phyloP scores from a whole-genome alignment of 2,329 filamentous ascomycete species.

The Niveomyces coronatus region DNA sequence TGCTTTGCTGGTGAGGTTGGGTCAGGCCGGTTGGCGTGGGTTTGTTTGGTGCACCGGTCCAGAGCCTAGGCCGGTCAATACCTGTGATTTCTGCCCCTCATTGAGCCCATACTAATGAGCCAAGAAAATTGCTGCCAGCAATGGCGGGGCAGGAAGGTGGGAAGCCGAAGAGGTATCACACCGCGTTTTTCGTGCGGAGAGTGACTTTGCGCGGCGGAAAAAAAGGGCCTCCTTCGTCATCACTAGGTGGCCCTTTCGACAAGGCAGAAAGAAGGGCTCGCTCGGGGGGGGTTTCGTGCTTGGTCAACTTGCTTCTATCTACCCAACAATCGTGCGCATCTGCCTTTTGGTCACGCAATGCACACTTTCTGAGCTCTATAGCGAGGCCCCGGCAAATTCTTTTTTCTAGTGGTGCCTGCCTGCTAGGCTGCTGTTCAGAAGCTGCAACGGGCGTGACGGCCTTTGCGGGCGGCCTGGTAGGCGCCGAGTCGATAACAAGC shows the following conservation, averaged over 20 bases:
- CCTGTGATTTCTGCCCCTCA: no score
- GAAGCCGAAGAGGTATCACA: conserved; percentile 2
- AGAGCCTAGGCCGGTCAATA: no score
- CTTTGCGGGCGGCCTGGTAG: no score
- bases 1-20: no score
- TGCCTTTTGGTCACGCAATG: not conserved
- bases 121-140: conserved; percentile 2
- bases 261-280: not conserved
- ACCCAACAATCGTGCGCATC: not conserved
- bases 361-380: not conserved
- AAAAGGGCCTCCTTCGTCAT: not conserved
- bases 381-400: no score
- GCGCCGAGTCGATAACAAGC: no score
- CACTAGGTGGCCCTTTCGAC: not conserved
- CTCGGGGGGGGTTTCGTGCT: not conserved
- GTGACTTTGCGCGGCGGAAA: conserved; percentile 1
- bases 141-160: conserved; percentile 3
- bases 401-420: no score
- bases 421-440: no score
- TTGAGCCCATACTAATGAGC: no score
- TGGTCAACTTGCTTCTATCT: no score
- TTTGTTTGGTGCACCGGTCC: no score
- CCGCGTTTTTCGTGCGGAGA: conserved; percentile 4
- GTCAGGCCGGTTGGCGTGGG: conserved; percentile 1
- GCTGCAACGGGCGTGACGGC: no score